A percentile compares a stretch with the other conserved stretches of the same genome.
Conservation (phyloP, 768 basidiomycete genomes). For the Melanogaster broomeanus region DNA sequence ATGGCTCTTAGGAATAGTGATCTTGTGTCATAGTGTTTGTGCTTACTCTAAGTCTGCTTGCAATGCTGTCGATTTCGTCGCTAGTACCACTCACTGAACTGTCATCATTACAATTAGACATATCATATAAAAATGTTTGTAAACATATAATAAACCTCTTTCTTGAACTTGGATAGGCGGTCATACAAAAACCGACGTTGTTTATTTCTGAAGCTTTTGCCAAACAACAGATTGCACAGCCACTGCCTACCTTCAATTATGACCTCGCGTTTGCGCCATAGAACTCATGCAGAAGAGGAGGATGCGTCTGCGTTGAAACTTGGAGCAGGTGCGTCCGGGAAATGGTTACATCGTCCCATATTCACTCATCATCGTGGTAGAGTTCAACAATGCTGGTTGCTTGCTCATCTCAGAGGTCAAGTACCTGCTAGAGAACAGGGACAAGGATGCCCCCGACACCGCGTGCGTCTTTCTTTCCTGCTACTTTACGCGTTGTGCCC, state of each 20-base stretch:
- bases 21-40: slow-evolving; percentile 4
- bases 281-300: slow-evolving; percentile 73
- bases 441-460: slow-evolving; percentile 87
- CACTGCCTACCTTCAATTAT: slow-evolving; percentile 49
- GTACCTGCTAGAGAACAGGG: slow-evolving; percentile 82
- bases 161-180: too few relatives aligned
- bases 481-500: neutral
- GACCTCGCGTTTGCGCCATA: slow-evolving; percentile 62
- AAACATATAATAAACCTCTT: slow-evolving; percentile 35
- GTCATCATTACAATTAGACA: slow-evolving; percentile 33
- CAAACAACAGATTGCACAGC: slow-evolving; percentile 44
- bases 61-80: slow-evolving; percentile 26
- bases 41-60: slow-evolving; percentile 31
- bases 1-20: slow-evolving; percentile 8
- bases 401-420: slow-evolving; percentile 92
- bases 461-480: slow-evolving; percentile 51
- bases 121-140: slow-evolving; percentile 37
- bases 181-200: too few relatives aligned
- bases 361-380: slow-evolving; percentile 36
- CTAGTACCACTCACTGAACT: slow-evolving; percentile 23
- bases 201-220: slow-evolving; percentile 32
- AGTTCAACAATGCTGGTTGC: slow-evolving; percentile 91
- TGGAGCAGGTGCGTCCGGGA: slow-evolving; percentile 54
- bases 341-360: neutral
- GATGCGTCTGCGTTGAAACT: slow-evolving; percentile 85